These are phyloP conservation scores for Tolypocladium tundrense DNA, from an alignment of 2,329 filamentous ascomycete genomes.

Conservation along the genomic window DNA sequence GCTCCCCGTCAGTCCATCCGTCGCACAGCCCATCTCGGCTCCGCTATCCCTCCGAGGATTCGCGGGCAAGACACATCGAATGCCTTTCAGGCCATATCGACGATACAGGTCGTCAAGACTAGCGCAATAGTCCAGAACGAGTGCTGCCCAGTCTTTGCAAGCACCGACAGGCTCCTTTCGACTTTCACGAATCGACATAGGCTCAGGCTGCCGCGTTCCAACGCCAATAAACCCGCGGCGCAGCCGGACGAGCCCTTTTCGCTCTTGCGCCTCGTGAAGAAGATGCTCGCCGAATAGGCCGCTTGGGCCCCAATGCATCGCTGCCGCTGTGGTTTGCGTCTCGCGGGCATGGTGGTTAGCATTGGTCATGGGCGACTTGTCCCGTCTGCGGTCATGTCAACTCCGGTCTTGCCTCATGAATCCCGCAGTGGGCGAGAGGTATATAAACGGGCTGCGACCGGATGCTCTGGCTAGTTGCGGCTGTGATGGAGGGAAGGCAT, in stretches of 20 bases:
- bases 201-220: not conserved
- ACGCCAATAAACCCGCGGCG: not conserved
- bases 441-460: not conserved
- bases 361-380: not conserved
- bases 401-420: too few species aligned
- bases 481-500: not conserved
- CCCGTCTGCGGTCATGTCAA: not conserved
- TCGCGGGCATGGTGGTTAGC: not conserved
- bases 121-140: not conserved
- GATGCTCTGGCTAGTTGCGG: not conserved
- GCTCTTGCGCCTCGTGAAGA: not conserved
- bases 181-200: not conserved
- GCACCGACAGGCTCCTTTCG: not conserved
- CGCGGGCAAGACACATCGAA: not conserved
- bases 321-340: not conserved
- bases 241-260: not conserved
- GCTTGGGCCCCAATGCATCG: not conserved
- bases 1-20: not conserved
- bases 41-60: not conserved
- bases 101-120: not conserved
- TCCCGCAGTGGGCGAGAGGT: not conserved
- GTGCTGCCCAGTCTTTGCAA: not conserved
- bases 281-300: not conserved
- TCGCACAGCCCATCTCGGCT: not conserved
- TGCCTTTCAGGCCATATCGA: not conserved